Percentiles rank a stretch among this genome's conserved stretches.
Evolutionary conservation across 495 filamentous ascomycete genomes (phyloP).

Genomic region (Penicillium paxilli): DNA sequence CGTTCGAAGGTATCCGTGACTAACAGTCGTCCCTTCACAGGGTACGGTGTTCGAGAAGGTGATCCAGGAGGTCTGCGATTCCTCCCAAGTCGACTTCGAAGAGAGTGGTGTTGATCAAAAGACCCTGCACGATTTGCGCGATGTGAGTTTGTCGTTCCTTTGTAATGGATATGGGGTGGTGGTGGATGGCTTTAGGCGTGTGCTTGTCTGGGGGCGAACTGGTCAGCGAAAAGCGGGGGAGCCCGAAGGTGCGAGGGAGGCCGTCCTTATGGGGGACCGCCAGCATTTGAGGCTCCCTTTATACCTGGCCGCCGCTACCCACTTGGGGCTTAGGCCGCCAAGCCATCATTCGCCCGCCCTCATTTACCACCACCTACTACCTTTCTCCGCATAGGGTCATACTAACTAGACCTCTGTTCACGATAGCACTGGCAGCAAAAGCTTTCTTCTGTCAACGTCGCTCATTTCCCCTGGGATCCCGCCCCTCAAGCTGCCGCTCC

Average conservation of each 20-base stretch:
- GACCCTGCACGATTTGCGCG: slow-evolving; percentile 79
- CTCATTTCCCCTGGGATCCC: slow-evolving; percentile 95
- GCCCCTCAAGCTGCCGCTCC: slow-evolving; percentile 47
- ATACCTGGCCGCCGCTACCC: slow-evolving; percentile 41
- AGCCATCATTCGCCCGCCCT: slow-evolving; percentile 20
- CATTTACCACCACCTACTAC: too few species aligned
- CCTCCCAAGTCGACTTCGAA: slow-evolving; percentile 92
- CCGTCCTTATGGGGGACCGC: slow-evolving; percentile 41
- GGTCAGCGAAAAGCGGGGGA: slow-evolving; percentile 35
- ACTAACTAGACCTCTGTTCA: slow-evolving; percentile 22
- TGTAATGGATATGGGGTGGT: slow-evolving; percentile 9
- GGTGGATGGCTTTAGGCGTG: slow-evolving; percentile 15
- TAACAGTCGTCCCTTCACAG: slow-evolving; percentile 47
- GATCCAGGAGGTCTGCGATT: slow-evolving; percentile 87
- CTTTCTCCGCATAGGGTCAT: not conserved
- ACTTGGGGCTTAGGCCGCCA: slow-evolving; percentile 33
- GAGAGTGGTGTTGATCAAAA: slow-evolving; percentile 88
- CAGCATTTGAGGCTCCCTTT: slow-evolving; percentile 44
- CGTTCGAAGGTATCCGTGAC: slow-evolving; percentile 12
- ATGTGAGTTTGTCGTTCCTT: slow-evolving; percentile 56
- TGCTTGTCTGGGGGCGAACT: slow-evolving; percentile 9
- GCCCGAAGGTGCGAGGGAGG: slow-evolving; percentile 38
- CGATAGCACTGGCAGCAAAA: slow-evolving; percentile 88
- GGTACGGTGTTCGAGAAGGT: slow-evolving; percentile 84
- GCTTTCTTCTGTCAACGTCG: slow-evolving; percentile 77